Conservation (phyloP, 1,284 basidiomycete genomes). For the Ceratobasidium sp. region DNA sequence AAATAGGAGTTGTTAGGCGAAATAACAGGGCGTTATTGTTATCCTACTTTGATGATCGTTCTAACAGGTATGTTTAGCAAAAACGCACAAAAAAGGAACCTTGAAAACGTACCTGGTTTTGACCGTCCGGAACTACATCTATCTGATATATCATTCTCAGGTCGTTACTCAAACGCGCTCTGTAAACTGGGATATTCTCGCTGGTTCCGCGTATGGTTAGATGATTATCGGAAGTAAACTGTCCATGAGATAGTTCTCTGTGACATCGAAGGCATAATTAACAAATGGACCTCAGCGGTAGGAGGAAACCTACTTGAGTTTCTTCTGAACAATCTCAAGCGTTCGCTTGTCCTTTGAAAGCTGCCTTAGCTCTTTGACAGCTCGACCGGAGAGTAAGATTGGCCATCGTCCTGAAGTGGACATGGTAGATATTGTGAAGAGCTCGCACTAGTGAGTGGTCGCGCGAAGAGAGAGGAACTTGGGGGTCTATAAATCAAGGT, state of each 20-base stretch:
- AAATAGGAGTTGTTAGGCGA: not conserved
- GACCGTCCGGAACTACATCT: slow-evolving; percentile 7
- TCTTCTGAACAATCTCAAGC: slow-evolving; percentile 26
- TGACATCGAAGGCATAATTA: too few species aligned
- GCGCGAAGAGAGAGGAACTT: too few species aligned
- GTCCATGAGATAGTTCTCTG: slow-evolving; percentile 24
- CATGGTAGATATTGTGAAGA: slow-evolving; percentile 3
- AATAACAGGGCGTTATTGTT: not conserved
- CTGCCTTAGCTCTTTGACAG: slow-evolving; percentile 7
- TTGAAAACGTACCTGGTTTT: slow-evolving; percentile 4
- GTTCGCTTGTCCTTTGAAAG: not conserved
- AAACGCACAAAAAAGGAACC: not conserved
- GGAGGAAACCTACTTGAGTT: slow-evolving; percentile 6
- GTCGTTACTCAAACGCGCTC: slow-evolving; percentile 28
- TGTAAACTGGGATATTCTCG: slow-evolving; percentile 14
- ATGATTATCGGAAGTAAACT: slow-evolving; percentile 18
- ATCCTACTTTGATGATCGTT: slow-evolving; percentile 29
- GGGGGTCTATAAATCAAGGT: too few species aligned
- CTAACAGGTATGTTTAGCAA: not conserved
- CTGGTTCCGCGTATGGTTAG: not conserved
- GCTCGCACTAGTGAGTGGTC: too few species aligned
- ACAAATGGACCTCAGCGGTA: too few species aligned
- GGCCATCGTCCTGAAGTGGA: slow-evolving; percentile 27
- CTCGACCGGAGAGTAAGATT: slow-evolving; percentile 7
- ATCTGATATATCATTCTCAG: slow-evolving; percentile 33